Evolutionary conservation across 495 filamentous ascomycete genomes (phyloP).

Genomic region (Penicillium nucicola): DNA sequence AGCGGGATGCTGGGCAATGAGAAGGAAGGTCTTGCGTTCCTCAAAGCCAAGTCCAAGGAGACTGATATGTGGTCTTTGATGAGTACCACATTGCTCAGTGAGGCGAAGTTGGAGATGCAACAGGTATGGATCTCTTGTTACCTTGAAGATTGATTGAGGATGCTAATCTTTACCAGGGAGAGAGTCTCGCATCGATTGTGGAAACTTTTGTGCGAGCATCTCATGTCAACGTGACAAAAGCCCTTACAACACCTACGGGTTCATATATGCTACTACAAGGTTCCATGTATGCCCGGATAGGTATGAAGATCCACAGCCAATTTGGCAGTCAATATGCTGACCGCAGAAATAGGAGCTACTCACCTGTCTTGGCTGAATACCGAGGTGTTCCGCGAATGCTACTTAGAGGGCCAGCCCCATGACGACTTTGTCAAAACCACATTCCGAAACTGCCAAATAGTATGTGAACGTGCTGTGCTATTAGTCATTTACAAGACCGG

Average conservation of each 20-base stretch:
- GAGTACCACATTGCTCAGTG: conserved; percentile 80
- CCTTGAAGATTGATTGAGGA: not conserved
- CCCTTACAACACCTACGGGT: conserved; percentile 68
- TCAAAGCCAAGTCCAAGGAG: conserved; percentile 87
- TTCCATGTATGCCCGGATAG: conserved; percentile 73
- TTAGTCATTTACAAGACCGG: not conserved
- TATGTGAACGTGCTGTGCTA: conserved; percentile 26
- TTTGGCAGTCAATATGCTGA: conserved; percentile 17
- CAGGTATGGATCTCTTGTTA: conserved; percentile 37
- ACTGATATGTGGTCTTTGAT: conserved; percentile 82
- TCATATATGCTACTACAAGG: conserved; percentile 69
- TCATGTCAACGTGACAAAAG: conserved; percentile 74
- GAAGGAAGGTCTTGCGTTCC: conserved; percentile 75
- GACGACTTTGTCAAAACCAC: conserved; percentile 73
- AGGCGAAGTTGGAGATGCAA: conserved; percentile 75
- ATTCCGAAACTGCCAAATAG: conserved; percentile 56
- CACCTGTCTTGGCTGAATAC: conserved; percentile 65
- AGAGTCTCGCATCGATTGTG: conserved; percentile 71
- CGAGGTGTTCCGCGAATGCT: conserved; percentile 75
- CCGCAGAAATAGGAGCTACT: conserved; percentile 41
- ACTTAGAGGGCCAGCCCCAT: conserved; percentile 58
- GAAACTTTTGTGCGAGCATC: conserved; percentile 79
- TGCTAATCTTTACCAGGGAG: conserved; percentile 54
- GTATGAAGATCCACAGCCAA: conserved; percentile 32
- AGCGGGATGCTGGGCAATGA: conserved; percentile 73